Base-by-base conservation (phyloP, 177 flowering plant species). In the Tripterygium wilfordii region DNA sequence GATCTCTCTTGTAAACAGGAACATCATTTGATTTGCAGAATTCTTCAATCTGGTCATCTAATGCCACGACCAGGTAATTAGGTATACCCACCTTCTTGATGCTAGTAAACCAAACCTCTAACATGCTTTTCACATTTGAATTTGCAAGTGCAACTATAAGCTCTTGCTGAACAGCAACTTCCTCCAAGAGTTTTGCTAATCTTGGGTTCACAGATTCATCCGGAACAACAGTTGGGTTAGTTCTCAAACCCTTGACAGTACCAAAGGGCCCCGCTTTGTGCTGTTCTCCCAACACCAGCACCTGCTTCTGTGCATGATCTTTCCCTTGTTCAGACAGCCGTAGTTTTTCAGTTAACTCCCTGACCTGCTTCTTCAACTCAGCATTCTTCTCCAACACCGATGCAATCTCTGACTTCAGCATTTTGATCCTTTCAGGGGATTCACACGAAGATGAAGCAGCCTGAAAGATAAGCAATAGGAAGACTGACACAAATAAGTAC, bases 251-350 rank as follows among this genome's bases (percentile, higher is more conserved):
- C 76, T 83, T 83, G 44, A 85, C 95, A 7, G 78, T 85, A 42
- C 91, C 88, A 56, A 81, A 76, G 21, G 97, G 77, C 8, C 91
- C 92, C 12, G 86, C 87, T 62, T 83, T 88, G 25, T 63, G 75
- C 39, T 72, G 72, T 36, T 74, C 58, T 46, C 79, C 79, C 47
- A 74, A 37, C 18, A 52, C 71, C 45, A 62, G 7, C 42, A 73
- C 45, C 59, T 80, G 86, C 54, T 75, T 75, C 51, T 77, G 70
- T 1, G 83, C 94, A 12, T 64, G 56, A 53, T 69, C 82, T 42
- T 63, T 64, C 28, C 64, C 77, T 42, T 71, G 85, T 39, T 83
- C 82, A 24, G 88, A 78, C 22, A 69, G 17, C 62, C 56, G 68
- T 26, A 90, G 71, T 66, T 79, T 85, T 44, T 67, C 67, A n/a